Base-by-base conservation (phyloP, 106 monocot species). In the Gastrodia elata region DNA sequence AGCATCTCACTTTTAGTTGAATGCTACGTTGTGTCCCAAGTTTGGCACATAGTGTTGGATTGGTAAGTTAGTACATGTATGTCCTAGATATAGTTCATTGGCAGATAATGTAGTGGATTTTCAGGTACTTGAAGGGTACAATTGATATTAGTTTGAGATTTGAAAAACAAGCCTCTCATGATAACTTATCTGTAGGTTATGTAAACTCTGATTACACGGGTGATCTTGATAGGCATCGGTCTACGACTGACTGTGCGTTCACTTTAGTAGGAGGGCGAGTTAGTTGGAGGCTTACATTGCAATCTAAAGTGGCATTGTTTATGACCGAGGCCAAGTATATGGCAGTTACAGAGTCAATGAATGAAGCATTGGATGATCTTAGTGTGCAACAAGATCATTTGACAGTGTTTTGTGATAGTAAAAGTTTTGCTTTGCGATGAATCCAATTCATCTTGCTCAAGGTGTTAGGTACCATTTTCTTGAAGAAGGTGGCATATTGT, bases 381-480 rank as follows among this genome's bases (percentile, higher is more conserved):
- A 10, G 41, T 11, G 8, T 33, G 18, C 5, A 18, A 0, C 13
- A 43, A 2, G 28, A 24, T 0, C 4, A 8, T 13, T 6, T n/a
- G 10, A 24, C n/a, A 5, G 4, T 78, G 4, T 70, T 43, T 65
- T 72, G 59, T 71, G 72, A 78, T 38, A 73, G 64, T 26, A 4
- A 56, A 24, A 70, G 71, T 71, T 71, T 30, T 71, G 24, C 5
- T 71, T 71, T 11, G 71, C 32, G 0, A 74, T 58, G 38, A 10
- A 80, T 74, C 74, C 70, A 58, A 32, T 80, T 38, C 41, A 38
- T 68, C 79, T 68, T 74, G 71, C 46, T 44, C 40, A 41, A 41
- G 70, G 42, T 41, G 39, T 70, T 22, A 39, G 39, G 35, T 41
- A 40, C 41, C 70, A 42, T 18, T 70, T 70, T 41, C 3, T 40